Evolutionary conservation across 2,329 filamentous ascomycete genomes (phyloP).

Genomic region (Curvularia sp.): DNA sequence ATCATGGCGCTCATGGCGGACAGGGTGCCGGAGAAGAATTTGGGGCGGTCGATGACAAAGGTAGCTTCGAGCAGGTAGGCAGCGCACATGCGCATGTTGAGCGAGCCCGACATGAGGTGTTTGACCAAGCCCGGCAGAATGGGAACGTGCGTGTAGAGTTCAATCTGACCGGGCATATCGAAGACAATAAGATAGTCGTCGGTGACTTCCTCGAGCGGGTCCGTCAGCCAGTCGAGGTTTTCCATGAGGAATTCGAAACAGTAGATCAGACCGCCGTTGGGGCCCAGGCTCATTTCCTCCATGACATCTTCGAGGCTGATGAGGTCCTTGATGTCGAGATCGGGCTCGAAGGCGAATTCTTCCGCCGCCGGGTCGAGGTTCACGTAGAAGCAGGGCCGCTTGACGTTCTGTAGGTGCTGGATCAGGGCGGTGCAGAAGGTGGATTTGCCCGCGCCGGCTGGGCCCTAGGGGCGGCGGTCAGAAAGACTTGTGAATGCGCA

Average conservation of each 20-base stretch:
- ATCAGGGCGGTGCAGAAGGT: slow-evolving; percentile 96
- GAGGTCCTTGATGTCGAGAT: slow-evolving; percentile 93
- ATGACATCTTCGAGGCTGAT: slow-evolving; percentile 95
- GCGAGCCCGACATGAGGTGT: slow-evolving; percentile 78
- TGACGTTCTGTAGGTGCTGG: slow-evolving; percentile 87
- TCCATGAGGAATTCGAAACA: slow-evolving; percentile 96
- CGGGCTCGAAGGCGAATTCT: slow-evolving; percentile 86
- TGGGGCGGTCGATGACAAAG: slow-evolving; percentile 93
- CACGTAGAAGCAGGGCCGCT: slow-evolving; percentile 95
- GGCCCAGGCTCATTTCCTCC: slow-evolving; percentile 89
- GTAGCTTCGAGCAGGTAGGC: slow-evolving; percentile 94
- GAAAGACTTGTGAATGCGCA: slow-evolving; percentile 8
- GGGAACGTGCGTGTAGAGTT: slow-evolving; percentile 96
- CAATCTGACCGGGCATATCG: slow-evolving; percentile 98
- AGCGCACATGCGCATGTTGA: slow-evolving; percentile 92
- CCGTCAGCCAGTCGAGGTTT: slow-evolving; percentile 89
- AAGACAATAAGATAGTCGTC: slow-evolving; percentile 98
- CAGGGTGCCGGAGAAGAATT: slow-evolving; percentile 95
- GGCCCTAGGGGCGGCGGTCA: slow-evolving; percentile 61
- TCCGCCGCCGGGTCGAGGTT: slow-evolving; percentile 98
- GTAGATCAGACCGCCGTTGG: slow-evolving; percentile 92
- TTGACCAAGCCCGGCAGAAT: slow-evolving; percentile 85
- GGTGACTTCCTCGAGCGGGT: slow-evolving; percentile 81
- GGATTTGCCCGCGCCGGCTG: slow-evolving; percentile 94
- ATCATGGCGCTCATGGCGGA: slow-evolving; percentile 99